Evolutionary conservation across 352 stramenopile genomes (phyloP), one percentile per base, ranked within the genome.

Genomic region (Pythium monospermum): DNA sequence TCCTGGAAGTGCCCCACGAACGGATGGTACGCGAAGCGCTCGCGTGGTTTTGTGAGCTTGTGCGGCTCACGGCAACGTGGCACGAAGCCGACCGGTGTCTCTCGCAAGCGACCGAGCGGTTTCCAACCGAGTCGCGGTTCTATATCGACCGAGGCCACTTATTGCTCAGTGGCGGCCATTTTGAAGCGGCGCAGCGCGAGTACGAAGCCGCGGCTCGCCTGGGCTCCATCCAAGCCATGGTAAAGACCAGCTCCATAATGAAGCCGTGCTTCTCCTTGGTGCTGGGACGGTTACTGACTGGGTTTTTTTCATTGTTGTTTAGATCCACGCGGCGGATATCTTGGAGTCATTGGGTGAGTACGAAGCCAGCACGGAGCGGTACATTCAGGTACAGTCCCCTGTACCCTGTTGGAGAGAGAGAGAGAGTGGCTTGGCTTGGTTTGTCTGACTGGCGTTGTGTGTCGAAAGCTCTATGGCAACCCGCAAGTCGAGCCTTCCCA

Each of bases 101-200:
- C 10, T 64, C 67, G 12, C 57, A 87, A 13, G 68, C 73, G 1
- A 56, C 81, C 8, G 42, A 57, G 41, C 60, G 59, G 13, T 91
- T 76, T 63, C 78, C 76, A 1, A 38, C 76, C n/a, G 68, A 87
- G 26, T 35, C 73, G 1, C 30, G 53, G 13, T 86, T 90, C 53
- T 65, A 69, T 36, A 80, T 84, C 51, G 76, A 87, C 12, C 71
- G 68, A 4, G 81, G 81, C 2, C 69, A 84, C 36, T 53, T 88
- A 50, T 39, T 87, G 13, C 44, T 79, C 0, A 64, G 69, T 19
- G 69, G 63, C 2, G 71, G 73, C 0, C 69, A 85, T 31, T 84
- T 87, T 50, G 76, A 89, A 37, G 54, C 45, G 13, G 80, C 80
- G 4, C 35, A 85, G 19, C 45, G 69, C 28, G 77, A 87, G 43